A percentile compares a stretch with the other conserved stretches of the same genome.
These are phyloP conservation scores for Eucalyptus urophylla DNA, from an alignment of 345 rosid species.

Conservation along the genomic window DNA sequence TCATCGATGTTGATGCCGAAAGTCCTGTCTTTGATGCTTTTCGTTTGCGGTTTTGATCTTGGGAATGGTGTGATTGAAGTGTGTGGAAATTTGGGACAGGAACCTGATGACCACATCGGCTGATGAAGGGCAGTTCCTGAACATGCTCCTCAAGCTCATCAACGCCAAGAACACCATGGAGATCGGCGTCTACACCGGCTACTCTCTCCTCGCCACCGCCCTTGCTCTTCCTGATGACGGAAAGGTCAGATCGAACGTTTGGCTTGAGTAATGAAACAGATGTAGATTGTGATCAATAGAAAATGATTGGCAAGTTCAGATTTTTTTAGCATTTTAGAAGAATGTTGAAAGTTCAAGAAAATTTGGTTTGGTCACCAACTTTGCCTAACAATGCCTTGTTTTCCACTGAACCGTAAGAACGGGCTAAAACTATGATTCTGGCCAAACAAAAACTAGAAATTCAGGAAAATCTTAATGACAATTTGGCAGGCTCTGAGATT, in stretches of 20 bases:
- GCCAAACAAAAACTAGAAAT: background rate
- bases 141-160: conserved; percentile 85
- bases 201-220: conserved; percentile 95
- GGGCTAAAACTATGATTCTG: background rate
- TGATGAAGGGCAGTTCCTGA: conserved; percentile 93
- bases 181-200: conserved; percentile 98
- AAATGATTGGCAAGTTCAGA: background rate
- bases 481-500: background rate
- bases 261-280: background rate
- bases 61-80: background rate
- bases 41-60: background rate
- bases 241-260: conserved; percentile 22
- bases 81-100: conserved; percentile 23
- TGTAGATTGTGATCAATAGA: background rate
- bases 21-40: background rate
- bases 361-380: background rate
- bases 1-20: background rate
- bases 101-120: conserved; percentile 97
- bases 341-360: background rate
- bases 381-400: background rate
- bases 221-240: conserved; percentile 95
- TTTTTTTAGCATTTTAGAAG: background rate
- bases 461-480: background rate
- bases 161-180: conserved; percentile 99
- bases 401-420: background rate